Conservation (phyloP, 495 filamentous ascomycete species). For the Aspergillus indologenus region DNA sequence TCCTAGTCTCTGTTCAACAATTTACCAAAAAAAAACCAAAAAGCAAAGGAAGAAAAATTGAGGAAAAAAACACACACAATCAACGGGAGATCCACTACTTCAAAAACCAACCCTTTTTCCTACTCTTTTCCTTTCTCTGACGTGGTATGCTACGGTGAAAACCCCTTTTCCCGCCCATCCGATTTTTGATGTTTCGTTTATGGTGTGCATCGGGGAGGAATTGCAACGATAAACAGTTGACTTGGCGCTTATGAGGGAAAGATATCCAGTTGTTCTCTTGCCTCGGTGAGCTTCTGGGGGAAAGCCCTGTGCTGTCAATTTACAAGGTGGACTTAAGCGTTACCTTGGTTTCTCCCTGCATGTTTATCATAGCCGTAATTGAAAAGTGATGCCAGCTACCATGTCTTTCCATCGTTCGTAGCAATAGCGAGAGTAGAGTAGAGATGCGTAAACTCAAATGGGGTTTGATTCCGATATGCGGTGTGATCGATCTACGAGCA, state of each 20-base stretch:
- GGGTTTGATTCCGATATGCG: no score
- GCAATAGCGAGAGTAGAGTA: no score
- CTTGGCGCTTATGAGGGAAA: slow-evolving; percentile 94
- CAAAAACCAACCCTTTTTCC: slow-evolving; percentile 30
- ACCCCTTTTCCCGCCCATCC: slow-evolving; percentile 14
- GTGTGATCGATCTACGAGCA: no score
- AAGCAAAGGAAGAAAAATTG: slow-evolving; percentile 37
- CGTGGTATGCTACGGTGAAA: slow-evolving; percentile 24
- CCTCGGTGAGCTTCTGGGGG: slow-evolving; percentile 58
- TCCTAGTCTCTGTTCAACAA: slow-evolving; percentile 43
- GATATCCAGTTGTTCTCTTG: slow-evolving; percentile 63
- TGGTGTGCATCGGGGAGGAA: slow-evolving; percentile 40
- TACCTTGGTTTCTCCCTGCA: slow-evolving; percentile 52
- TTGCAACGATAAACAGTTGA: slow-evolving; percentile 51
- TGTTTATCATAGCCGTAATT: slow-evolving; percentile 42
- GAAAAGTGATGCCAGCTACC: slow-evolving; percentile 37
- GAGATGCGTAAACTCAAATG: no score
- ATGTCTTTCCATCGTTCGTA: slow-evolving; percentile 8
- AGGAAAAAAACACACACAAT: slow-evolving; percentile 32
- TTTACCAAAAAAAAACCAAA: slow-evolving; percentile 34
- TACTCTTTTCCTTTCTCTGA: slow-evolving; percentile 26
- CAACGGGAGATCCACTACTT: slow-evolving; percentile 27
- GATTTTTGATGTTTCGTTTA: slow-evolving; percentile 21
- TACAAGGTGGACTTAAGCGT: slow-evolving; percentile 62
- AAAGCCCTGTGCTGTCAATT: slow-evolving; percentile 87